Conservation (phyloP, 2,329 filamentous ascomycete species). For the Fusarium nisikadoi region DNA sequence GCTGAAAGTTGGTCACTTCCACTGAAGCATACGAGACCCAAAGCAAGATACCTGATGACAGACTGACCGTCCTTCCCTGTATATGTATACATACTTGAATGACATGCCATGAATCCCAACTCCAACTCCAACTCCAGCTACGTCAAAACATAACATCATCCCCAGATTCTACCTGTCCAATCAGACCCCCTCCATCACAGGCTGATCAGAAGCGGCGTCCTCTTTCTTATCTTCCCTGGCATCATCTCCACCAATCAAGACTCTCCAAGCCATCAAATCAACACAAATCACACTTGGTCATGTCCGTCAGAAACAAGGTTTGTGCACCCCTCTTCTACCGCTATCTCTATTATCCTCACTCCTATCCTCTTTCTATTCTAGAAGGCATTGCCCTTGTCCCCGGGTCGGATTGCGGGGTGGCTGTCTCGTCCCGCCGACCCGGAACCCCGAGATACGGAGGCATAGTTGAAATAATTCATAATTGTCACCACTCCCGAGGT, state of each 20-base stretch:
- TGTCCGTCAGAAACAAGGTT: conserved; percentile 11
- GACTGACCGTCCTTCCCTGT: background rate
- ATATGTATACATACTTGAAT: background rate
- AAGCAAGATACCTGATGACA: background rate
- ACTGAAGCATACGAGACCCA: background rate
- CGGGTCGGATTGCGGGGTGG: conserved; percentile 33
- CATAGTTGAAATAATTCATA: conserved; percentile 41
- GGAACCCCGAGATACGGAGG: conserved; percentile 41
- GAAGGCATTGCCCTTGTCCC: conserved; percentile 36
- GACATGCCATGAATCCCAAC: conserved; percentile 6
- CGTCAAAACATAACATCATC: conserved; percentile 16
- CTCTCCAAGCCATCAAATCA: conserved; percentile 6
- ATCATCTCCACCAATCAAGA: conserved; percentile 34
- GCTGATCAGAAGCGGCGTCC: conserved; percentile 27
- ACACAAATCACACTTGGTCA: conserved; percentile 44
- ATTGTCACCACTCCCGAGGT: conserved; percentile 43
- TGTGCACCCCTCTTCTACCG: conserved; percentile 14
- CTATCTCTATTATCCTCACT: conserved; percentile 35
- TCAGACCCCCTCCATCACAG: conserved; percentile 23
- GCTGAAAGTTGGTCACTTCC: background rate
- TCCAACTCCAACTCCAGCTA: background rate
- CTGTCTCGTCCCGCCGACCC: conserved; percentile 38
- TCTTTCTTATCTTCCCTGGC: conserved; percentile 37
- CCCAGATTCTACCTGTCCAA: conserved; percentile 34
- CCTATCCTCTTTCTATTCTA: conserved; percentile 34